Percentiles rank a stretch among this genome's conserved stretches.
Conservation (phyloP, 108 stramenopile species). For the Pseudonitzschia multistriata region DNA sequence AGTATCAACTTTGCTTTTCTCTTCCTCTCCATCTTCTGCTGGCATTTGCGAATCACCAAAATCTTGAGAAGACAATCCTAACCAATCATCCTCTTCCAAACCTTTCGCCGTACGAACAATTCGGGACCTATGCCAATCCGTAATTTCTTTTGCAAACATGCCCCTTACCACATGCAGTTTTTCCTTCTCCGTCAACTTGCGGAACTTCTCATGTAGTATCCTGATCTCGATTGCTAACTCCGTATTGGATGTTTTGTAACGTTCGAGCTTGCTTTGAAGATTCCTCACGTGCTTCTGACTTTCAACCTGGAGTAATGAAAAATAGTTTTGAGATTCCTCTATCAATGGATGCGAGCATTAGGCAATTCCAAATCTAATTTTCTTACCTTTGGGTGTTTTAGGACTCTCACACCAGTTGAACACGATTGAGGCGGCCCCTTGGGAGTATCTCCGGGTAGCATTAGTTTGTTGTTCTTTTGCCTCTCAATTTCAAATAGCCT, state of each 20-base stretch:
- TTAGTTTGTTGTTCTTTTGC: background rate
- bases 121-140: background rate
- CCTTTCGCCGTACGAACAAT: background rate
- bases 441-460: background rate
- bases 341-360: background rate
- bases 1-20: background rate
- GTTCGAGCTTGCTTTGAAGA: conserved; percentile 23
- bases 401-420: conserved; percentile 22
- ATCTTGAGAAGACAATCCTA: background rate
- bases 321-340: background rate
- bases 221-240: conserved; percentile 38
- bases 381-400: conserved; percentile 37
- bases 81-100: background rate
- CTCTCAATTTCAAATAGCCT: background rate
- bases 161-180: conserved; percentile 6
- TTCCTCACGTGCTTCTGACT: conserved; percentile 27
- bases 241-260: conserved; percentile 22
- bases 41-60: background rate
- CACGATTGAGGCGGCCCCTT: background rate
- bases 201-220: conserved; percentile 31
- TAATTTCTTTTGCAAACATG: background rate
- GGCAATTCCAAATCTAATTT: background rate
- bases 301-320: conserved; percentile 19
- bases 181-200: conserved; percentile 13
- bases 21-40: background rate